Conservation (phyloP, 1,284 basidiomycete genomes). For the Heterobasidion irregulare region DNA sequence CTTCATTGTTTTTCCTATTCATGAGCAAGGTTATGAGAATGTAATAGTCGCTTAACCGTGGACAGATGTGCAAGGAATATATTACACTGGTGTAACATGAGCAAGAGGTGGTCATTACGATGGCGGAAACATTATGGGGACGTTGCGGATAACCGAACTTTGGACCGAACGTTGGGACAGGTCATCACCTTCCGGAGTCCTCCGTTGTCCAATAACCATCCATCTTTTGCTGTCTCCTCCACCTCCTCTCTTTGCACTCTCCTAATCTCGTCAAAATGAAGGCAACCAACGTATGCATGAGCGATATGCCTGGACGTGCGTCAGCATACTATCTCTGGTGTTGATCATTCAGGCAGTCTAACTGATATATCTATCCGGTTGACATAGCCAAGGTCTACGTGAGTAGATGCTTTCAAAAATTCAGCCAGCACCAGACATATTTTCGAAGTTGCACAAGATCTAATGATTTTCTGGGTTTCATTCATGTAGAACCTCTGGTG, state of each 20-base stretch:
- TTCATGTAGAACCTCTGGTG: slow-evolving; percentile 77
- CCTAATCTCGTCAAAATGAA: slow-evolving; percentile 42
- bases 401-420: slow-evolving; percentile 22
- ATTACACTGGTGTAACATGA: neutral
- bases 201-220: neutral
- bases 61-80: no score
- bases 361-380: slow-evolving; percentile 8
- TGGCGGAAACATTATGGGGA: neutral
- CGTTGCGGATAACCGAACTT: neutral
- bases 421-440: neutral
- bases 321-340: slow-evolving; percentile 12
- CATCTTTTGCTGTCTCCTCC: slow-evolving; percentile 1
- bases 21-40: no score
- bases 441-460: no score
- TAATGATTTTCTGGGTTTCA: neutral
- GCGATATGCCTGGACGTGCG: slow-evolving; percentile 77
- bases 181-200: slow-evolving; percentile 3
- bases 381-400: slow-evolving; percentile 57
- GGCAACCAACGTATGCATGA: slow-evolving; percentile 48
- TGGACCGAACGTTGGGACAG: neutral
- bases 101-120: neutral
- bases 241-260: slow-evolving; percentile 1
- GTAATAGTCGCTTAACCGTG: no score
- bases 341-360: slow-evolving; percentile 1
- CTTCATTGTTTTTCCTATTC: no score